Evolutionary conservation across 352 stramenopile genomes (phyloP), one percentile per base, ranked within the genome.

Genomic region (Albugo laibachii): DNA sequence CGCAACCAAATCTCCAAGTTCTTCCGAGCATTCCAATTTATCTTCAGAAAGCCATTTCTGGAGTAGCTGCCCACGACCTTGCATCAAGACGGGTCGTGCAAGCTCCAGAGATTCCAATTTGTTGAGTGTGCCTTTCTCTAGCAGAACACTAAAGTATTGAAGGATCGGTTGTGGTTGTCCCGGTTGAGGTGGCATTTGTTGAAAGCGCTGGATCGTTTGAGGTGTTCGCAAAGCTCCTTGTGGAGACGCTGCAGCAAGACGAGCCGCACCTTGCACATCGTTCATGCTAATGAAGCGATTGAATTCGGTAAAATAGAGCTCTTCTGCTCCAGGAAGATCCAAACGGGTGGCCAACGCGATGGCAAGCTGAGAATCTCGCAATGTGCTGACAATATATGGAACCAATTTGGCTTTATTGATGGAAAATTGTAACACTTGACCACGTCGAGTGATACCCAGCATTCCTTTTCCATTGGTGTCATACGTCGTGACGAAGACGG

Each of bases 21-120:
- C 85, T 58, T 98, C 95, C 0, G 89, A 97, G 63, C 89, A 97
- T 54, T 97, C 82, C 34, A 99, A 72, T 71, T 99, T 99, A 70
- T 99, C 94, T 61, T 99, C 96, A 16, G 95, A 96, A 18, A 99
- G 75, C 95, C 95, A 99, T 66, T 99, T 99, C 68, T 99, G 95
- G 53, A 99, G 74, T 24, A 99, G 75, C 55, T 97, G 89, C 8
- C 88, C 88, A 48, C 95, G 86, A 49, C 93, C 89, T 70, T 99
- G 95, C 67, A 95, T 84, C 50, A 99, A 66, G 24, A 99, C 94
- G 1, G 94, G 94, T 21, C 94, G 95, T 40, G 94, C 93, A 13
- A 99, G 76, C 68, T 99, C 95, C 39, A 99, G 86, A 54, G 89
- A 97, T 63, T 99, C 96, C 66, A 98, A 92, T 64, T 97, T 94